Evolutionary conservation across 192 early-diverging fungal genomes (phyloP), one percentile per base, ranked within the genome.

Genomic region (Entomortierella chlamydospora): DNA sequence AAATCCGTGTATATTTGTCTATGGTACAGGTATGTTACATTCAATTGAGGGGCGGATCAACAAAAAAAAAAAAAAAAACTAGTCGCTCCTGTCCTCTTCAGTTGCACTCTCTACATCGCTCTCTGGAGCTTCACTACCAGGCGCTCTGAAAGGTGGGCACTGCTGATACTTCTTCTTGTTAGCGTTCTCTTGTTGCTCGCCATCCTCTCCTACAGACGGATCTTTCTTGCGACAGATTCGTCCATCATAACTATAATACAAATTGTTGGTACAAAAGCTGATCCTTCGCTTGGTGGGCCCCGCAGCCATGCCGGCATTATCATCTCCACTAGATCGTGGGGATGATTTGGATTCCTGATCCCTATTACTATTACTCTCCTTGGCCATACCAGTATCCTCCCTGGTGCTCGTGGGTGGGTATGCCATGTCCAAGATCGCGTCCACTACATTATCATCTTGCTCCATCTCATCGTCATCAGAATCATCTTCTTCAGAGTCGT

Each of bases 241-340:
- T 12, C 71, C 71, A 30, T 65, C 56, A 3, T 52, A 52, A 17
- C 29, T 73, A 65, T 65, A 73, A 64, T 73, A 73, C 62, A 73
- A 33, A 4, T 51, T 73, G 63, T 64, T 73, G 54, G 56, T 64
- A 65, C 63, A 73, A 58, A 73, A 73, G 57, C 63, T 73, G 39
- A 73, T 73, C 63, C 63, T 57, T 33, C 63, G 56, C 28, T 73
- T 73, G n/a, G n/a, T n/a, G 15, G 45, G 31, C 17, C 53, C 57
- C 31, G 31, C 47, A 25, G 26, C 4, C 1, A 54, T 26, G 2
- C 10, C 52, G 15, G 52, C n/a, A 10, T 29, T 15, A 18, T 6
- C 52, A 26, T 13, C 52, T 3, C 2, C 15, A 54, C 28, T 28
- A 29, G 11, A 3, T 2, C 1, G 7, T 50, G 22, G 4, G 7